Conservation (phyloP, 352 stramenopile genomes). For the Phytopythium boreale region DNA sequence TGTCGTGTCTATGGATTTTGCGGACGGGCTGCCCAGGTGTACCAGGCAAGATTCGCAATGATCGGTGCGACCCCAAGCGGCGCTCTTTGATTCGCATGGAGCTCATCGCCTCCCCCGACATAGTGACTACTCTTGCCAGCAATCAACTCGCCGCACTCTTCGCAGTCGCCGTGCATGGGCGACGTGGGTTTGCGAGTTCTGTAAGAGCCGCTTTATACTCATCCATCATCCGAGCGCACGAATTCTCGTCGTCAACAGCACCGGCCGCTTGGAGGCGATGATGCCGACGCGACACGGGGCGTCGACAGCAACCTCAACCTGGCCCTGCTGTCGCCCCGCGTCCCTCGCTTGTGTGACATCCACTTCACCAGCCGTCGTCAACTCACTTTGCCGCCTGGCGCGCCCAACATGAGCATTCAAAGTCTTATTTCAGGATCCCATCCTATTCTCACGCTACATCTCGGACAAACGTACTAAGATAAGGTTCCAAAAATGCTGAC, state of each 20-base stretch:
- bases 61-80: neutral
- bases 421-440: too few species aligned
- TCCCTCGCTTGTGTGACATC: slow-evolving; percentile 2
- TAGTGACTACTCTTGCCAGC: neutral
- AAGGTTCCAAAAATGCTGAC: neutral
- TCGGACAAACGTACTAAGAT: too few species aligned
- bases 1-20: neutral
- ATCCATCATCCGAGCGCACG: neutral
- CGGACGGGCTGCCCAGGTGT: too few species aligned
- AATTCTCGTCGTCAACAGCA: slow-evolving; percentile 3
- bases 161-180: neutral
- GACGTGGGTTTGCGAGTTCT: neutral
- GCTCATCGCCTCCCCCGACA: neutral
- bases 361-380: neutral
- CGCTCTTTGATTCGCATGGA: neutral
- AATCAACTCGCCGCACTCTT: neutral
- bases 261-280: slow-evolving; percentile 2
- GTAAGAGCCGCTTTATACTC: neutral
- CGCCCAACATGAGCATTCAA: too few species aligned
- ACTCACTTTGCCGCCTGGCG: neutral
- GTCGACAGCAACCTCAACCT: neutral
- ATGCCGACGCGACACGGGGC: neutral
- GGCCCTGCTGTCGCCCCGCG: neutral
- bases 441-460: too few species aligned
- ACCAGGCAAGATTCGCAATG: neutral